A percentile compares a stretch with the other conserved stretches of the same genome.
Evolutionary conservation across 129 eudicot genomes (phyloP).

Genomic region (Flaveria bidentis): DNA sequence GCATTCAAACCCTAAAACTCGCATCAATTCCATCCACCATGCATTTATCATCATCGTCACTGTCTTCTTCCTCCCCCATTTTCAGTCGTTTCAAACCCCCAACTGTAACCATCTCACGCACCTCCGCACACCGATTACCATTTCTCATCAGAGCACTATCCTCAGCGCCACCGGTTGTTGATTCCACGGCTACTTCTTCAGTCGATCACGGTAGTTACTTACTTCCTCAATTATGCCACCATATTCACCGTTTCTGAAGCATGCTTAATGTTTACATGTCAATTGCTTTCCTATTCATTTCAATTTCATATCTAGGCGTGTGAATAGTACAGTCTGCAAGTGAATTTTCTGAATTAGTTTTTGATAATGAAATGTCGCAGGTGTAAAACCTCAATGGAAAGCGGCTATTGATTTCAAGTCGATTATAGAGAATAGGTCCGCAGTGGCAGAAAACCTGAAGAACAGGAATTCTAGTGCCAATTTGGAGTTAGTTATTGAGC

Average conservation of each 20-base stretch:
- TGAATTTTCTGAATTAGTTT: not conserved
- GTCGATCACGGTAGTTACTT: constrained; percentile 10
- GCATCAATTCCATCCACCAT: constrained; percentile 46
- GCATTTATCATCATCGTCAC: constrained; percentile 17
- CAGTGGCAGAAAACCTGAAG: constrained; percentile 63
- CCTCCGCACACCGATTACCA: constrained; percentile 30
- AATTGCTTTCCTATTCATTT: not conserved
- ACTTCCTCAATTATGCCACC: constrained; percentile 4
- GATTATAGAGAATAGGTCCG: constrained; percentile 76
- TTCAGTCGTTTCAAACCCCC: constrained; percentile 42
- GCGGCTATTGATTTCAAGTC: constrained; percentile 93
- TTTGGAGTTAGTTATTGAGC: constrained; percentile 73
- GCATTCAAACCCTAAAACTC: constrained; percentile 52
- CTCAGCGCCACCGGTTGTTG: constrained; percentile 28
- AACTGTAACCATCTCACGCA: constrained; percentile 22
- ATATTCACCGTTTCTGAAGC: not conserved
- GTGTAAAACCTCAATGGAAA: constrained; percentile 75
- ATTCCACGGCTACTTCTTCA: constrained; percentile 22
- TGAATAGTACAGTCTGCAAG: not conserved
- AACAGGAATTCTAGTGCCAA: constrained; percentile 77
- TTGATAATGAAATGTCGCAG: constrained; percentile 30
- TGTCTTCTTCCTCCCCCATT: constrained; percentile 28
- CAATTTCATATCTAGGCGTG: not conserved
- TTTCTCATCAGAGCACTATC: constrained; percentile 42
- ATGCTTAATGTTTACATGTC: not conserved